Evolutionary conservation across 73 alveolate genomes (phyloP), one percentile per base, ranked within the genome.

Genomic region (Symbiodinium pilosum): DNA sequence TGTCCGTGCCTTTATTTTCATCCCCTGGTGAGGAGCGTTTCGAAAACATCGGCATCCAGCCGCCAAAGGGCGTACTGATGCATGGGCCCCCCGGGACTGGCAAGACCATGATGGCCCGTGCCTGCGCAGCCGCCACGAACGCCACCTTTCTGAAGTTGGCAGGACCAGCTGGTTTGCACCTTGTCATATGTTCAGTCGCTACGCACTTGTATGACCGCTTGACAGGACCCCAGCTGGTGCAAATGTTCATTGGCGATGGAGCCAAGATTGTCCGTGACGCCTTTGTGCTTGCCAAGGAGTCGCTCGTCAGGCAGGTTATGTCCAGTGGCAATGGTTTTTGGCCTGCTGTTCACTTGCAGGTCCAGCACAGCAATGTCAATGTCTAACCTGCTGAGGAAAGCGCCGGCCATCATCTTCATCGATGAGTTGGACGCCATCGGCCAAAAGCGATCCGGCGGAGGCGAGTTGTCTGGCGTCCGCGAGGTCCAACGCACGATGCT

Each of bases 71-170:
- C 6, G 99, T 99, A 89, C 99, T 99, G 89, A 99, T 99, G 99
- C 99, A 99, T 93, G 99, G 99, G 38, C 99, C 99, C 28, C 99
- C 99, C 34, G 99, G 99, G 21, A 99, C 99, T 43, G 99, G 99
- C 32, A 99, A 99, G 99, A 99, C 99, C 69, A 99, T 99, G 99
- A 94, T 99, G 99, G 99, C 98, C 34, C 98, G 98, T 28, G 98
- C 98, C 1, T 92, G 98, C 59, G 98, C 98, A 1, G 98, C 98
- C 2, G 98, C 98, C 30, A 92, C 98, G 40, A 97, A 99, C 36
- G 99, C 99, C 30, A 99, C 99, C 34, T 99, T 99, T 99, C 99
- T 99, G 98, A 99, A 99, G 99, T 99, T 99, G 86, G 99, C 99
- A 28, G 36, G 85, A 32, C 16, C 84, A 6, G 11, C 43, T 24